These are phyloP conservation scores for Salisapilia sapeloensis DNA, from an alignment of 352 stramenopile genomes.

Conservation along the genomic window DNA sequence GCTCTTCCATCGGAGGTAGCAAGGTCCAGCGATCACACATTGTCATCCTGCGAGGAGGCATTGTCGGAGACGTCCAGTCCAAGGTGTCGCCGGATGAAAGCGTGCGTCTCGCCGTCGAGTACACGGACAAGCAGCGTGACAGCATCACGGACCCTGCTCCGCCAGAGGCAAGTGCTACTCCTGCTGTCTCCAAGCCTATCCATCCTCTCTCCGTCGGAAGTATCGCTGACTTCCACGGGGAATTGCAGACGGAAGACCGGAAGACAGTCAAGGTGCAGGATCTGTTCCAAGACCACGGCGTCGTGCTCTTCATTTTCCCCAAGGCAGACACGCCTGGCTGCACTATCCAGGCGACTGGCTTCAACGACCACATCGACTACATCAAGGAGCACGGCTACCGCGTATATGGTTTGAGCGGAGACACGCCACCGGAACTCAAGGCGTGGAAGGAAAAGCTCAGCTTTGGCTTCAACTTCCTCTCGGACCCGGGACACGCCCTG, in stretches of 20 bases:
- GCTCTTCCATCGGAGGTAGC: conserved; percentile 51
- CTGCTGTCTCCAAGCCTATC: conserved; percentile 2
- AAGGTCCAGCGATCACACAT: conserved; percentile 79
- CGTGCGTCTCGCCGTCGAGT: conserved; percentile 52
- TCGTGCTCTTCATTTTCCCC: conserved; percentile 82
- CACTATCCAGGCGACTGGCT: conserved; percentile 68
- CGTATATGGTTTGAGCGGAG: conserved; percentile 62
- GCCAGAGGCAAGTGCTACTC: not conserved
- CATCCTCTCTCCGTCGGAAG: conserved; percentile 21
- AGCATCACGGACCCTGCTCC: not conserved
- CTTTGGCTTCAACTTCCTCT: conserved; percentile 69
- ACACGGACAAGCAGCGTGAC: conserved; percentile 13
- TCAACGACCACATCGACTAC: conserved; percentile 65
- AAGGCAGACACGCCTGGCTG: conserved; percentile 74
- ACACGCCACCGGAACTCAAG: conserved; percentile 43
- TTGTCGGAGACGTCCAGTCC: conserved; percentile 60
- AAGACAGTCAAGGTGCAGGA: conserved; percentile 43
- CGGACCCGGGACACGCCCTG: conserved; percentile 57
- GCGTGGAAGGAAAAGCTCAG: conserved; percentile 67
- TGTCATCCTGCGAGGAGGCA: conserved; percentile 56
- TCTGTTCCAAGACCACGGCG: conserved; percentile 51
- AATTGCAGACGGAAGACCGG: conserved; percentile 48
- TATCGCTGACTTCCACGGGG: conserved; percentile 30
- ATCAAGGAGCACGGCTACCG: conserved; percentile 65
- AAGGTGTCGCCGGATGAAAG: conserved; percentile 65